Base-by-base conservation (phyloP, 176 grass and related monocot species). In the Avena eriantha region DNA sequence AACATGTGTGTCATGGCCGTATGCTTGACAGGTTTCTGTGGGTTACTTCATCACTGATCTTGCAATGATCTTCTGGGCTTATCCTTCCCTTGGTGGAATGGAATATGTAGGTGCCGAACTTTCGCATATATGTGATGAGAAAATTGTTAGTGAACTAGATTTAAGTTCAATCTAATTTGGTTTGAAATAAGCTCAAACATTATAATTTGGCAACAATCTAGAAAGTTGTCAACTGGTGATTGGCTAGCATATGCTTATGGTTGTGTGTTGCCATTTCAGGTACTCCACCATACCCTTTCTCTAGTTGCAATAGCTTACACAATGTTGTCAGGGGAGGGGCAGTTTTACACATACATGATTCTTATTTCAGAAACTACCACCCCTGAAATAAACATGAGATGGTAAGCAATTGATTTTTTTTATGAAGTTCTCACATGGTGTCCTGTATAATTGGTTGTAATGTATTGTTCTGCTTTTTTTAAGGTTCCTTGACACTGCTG, bases 401-500 rank as follows among this genome's bases (percentile, higher is more conserved):
- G 97, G 97, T 99, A 93, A 87, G 34, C 47, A 47, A 16, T 49
- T 86, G 45, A 47, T 24, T 78, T 69, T 65, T 63, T 48, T 8
- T 15, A 45, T 82, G 35, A 57, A 72, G 17, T 56, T 31, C 36
- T 35, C 76, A 74, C 58, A 33, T 66, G 23, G 18, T 83, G 2
- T 4, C 22, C 22, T 16, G 19, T 65, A 55, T 55, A 39, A 83
- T 86, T 90, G 59, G 73, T 83, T 46, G 10, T 88, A 66, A 77
- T 86, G 10, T 45, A 56, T 68, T 86, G 19, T 80, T 84, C 54
- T 81, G 24, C 46, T 85, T 88, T 89, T 77, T 80, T 76, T 21
- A 90, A 98, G 97, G 97, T 99, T 96, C 60, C 94, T 99, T 81
- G 97, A 96, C 80, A 93, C 94, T 56, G 94, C 97, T 82, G 97